Percentiles rank a stretch among this genome's conserved stretches.
phyloP scores from a whole-genome alignment of 2,329 filamentous ascomycete genomes.

The Lecanicillium sp. region DNA sequence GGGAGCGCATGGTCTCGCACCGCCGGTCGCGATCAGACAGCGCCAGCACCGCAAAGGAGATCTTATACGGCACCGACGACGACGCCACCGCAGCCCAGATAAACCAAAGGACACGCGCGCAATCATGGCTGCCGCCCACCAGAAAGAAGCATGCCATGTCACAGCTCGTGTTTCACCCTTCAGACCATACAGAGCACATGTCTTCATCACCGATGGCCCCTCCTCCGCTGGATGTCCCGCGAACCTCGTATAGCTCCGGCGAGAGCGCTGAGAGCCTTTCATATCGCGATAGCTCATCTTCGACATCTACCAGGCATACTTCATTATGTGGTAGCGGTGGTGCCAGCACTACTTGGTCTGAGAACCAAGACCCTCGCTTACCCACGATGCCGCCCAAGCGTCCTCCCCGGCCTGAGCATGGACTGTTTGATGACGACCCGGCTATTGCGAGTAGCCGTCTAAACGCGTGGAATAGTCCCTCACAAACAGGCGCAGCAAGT shows the following conservation, averaged over 20 bases:
- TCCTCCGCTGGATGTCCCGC: conserved; percentile 3
- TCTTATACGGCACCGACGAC: too few species aligned
- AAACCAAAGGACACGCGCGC: conserved; percentile 1
- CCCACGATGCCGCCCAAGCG: conserved; percentile 2
- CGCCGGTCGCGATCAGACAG: conserved; percentile 4
- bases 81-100: not conserved
- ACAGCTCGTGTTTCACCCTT: not conserved
- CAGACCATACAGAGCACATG: conserved; percentile 3
- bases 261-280: not conserved
- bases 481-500: not conserved
- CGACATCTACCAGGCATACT: not conserved
- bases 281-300: conserved; percentile 2
- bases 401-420: conserved; percentile 5
- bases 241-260: not conserved
- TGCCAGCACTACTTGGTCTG: not conserved
- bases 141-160: not conserved
- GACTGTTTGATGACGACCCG: conserved; percentile 5
- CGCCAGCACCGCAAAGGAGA: not conserved
- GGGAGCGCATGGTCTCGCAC: conserved; percentile 6
- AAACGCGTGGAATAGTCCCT: not conserved
- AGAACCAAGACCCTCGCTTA: not conserved
- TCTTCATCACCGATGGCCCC: not conserved
- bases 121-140: conserved; percentile 3
- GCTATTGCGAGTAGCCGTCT: not conserved
- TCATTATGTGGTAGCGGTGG: not conserved